Evolutionary conservation across 73 alveolate genomes (phyloP), one percentile per base, ranked within the genome.

Genomic region (Paramecium sexaurelia): DNA sequence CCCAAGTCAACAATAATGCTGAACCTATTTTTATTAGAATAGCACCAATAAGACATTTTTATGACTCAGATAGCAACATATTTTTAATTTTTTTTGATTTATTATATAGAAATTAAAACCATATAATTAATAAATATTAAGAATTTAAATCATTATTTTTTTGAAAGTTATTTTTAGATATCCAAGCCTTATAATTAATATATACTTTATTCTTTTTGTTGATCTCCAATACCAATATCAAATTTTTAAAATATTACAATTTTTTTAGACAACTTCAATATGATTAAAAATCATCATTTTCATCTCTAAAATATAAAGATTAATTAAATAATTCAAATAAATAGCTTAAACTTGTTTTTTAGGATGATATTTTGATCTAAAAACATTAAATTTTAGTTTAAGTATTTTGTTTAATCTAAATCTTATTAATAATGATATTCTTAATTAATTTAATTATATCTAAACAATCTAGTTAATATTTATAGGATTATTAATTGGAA

Each of bases 1-100:
- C 87, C 87, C 87, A 73, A 39, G 87, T 73, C 19, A 73, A 20
- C 37, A 73, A 33, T 36, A 73, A 39, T 13, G 87, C 55, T 33
- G 55, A 39, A 33, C 87, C 87, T 36, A 39, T 39, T 39, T 73
- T 73, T 4, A 73, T 32, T 33, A 73, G 22, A 73, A 73, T 22
- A n/a, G 66, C 87, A 15, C 87, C 87, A 27, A 73, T 33, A 1
- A 73, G 35, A 39, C 87, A 73, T 39, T 36, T 61, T 29, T 32
- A 26, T 32, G 83, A 61, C 1, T 61, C 83, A 24, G 83, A 61
- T 32, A 61, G 83, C 8, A 61, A 24, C 83, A 61, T 61, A 5
- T 15, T 47, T 35, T 35, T 4, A 35, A 35, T n/a, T n/a, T 17
- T n/a, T 4, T 51, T 51, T 51, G 67, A 51, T 51, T 51, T 51